A percentile compares a stretch with the other conserved stretches of the same genome.
These are phyloP conservation scores for Trametes cinnabarina DNA, from an alignment of 768 basidiomycete species.

Conservation along the genomic window DNA sequence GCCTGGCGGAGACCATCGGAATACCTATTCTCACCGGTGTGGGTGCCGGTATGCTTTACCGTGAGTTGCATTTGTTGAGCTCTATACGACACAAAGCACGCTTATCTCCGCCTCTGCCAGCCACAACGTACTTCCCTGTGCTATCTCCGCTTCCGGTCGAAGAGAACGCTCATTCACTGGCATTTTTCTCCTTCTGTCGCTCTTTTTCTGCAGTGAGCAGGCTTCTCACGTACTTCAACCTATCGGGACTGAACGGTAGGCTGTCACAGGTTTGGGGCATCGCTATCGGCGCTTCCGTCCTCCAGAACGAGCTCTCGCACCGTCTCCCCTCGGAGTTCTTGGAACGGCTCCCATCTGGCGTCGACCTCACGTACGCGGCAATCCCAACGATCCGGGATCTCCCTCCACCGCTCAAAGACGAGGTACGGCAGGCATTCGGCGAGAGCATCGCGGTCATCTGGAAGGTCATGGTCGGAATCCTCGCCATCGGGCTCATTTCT, in stretches of 20 bases:
- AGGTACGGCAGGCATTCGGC: conserved; percentile 34
- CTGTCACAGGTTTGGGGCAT: conserved; percentile 35
- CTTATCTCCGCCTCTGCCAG: no score
- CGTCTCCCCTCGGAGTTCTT: conserved; percentile 32
- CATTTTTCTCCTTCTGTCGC: conserved; percentile 30
- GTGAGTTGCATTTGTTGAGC: no score
- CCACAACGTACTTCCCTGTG: conserved; percentile 8
- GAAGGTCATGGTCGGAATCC: conserved; percentile 32
- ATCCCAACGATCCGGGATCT: conserved; percentile 33
- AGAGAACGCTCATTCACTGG: conserved; percentile 36
- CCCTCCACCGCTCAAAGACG: conserved; percentile 21
- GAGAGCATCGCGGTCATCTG: conserved; percentile 32
- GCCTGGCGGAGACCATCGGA: neutral
- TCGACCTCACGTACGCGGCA: conserved; percentile 26
- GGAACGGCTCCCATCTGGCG: conserved; percentile 26
- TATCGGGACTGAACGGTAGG: neutral
- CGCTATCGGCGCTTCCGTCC: conserved; percentile 35
- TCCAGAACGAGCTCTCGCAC: conserved; percentile 38
- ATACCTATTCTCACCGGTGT: neutral
- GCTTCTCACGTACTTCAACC: no score
- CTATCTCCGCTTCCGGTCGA: conserved; percentile 27
- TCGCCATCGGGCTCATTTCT: conserved; percentile 28
- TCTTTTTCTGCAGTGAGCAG: conserved; percentile 22
- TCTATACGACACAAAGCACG: no score
- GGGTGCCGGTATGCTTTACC: no score